A percentile compares a stretch with the other conserved stretches of the same genome.
Conservation (phyloP, 169 alveolate genomes). For the Plasmodium vivax region DNA sequence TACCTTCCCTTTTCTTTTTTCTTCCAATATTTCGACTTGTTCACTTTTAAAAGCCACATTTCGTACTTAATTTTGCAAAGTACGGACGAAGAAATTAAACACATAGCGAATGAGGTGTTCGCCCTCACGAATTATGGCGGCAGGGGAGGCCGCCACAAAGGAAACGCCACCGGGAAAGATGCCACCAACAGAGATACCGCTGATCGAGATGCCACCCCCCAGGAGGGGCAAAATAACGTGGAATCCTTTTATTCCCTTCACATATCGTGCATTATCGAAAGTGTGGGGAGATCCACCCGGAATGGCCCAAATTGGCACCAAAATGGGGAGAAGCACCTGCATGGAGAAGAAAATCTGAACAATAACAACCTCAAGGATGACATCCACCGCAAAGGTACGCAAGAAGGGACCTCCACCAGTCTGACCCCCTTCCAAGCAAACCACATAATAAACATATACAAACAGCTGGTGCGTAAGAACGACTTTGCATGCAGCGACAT, state of each 20-base stretch:
- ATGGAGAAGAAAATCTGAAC: neutral
- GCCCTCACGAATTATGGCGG: neutral
- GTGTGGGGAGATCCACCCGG: neutral
- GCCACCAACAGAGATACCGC: neutral
- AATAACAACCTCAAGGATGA: neutral
- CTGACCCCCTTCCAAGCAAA: neutral
- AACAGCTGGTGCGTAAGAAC: slow-evolving; percentile 26
- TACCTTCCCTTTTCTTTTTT: slow-evolving; percentile 57
- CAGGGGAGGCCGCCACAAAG: neutral
- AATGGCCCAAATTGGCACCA: neutral
- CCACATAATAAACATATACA: slow-evolving; percentile 49
- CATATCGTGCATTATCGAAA: neutral
- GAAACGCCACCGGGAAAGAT: neutral
- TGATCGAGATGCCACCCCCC: neutral
- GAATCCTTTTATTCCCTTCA: slow-evolving; percentile 25
- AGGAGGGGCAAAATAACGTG: neutral
- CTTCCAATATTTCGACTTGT: slow-evolving; percentile 36
- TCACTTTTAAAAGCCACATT: slow-evolving; percentile 20
- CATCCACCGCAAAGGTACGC: neutral
- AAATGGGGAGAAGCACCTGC: neutral
- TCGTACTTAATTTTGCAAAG: slow-evolving; percentile 57
- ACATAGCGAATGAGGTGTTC: slow-evolving; percentile 17
- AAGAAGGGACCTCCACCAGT: neutral
- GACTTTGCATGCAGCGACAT: neutral
- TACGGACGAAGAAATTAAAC: slow-evolving; percentile 58